These are phyloP conservation scores for Sinapis alba DNA, from an alignment of 441 rosid genomes.

Conservation along the genomic window DNA sequence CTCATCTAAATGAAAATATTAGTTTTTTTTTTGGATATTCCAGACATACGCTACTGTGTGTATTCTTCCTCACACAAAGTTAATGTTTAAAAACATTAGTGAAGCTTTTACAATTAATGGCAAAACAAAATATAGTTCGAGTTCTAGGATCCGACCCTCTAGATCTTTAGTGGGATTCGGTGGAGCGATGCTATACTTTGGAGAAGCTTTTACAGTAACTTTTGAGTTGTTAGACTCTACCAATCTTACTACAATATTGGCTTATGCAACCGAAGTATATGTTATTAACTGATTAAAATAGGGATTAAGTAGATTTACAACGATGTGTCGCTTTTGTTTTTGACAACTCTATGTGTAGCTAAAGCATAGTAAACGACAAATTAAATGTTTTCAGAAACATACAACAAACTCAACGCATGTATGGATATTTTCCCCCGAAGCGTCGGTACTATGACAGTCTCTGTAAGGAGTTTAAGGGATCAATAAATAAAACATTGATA, in stretches of 20 bases:
- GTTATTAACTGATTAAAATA: not conserved
- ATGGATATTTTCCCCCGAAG: not conserved
- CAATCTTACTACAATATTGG: not conserved
- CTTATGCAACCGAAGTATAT: not conserved
- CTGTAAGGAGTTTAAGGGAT: not conserved
- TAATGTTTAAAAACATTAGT: not conserved
- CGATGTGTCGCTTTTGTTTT: constrained; percentile 33
- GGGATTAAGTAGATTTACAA: constrained; percentile 1
- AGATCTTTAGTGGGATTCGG: constrained; percentile 33
- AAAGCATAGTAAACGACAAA: constrained; percentile 21
- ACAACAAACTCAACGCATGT: constrained; percentile 15
- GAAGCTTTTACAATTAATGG: not conserved
- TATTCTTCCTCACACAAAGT: not conserved
- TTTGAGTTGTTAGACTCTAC: constrained; percentile 21
- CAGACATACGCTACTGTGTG: not conserved
- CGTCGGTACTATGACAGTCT: not conserved
- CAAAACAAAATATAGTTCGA: constrained; percentile 4
- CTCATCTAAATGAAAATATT: not conserved
- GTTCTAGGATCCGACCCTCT: constrained; percentile 7
- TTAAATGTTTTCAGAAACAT: not conserved
- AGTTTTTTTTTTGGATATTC: constrained; percentile 2
- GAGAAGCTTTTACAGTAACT: constrained; percentile 17
- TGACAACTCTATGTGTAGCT: not conserved
- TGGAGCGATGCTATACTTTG: constrained; percentile 20
- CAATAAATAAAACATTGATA: not conserved